These are phyloP conservation scores for Saccharomycopsis schoenii DNA, from an alignment of 805 yeast species.

Conservation along the genomic window DNA sequence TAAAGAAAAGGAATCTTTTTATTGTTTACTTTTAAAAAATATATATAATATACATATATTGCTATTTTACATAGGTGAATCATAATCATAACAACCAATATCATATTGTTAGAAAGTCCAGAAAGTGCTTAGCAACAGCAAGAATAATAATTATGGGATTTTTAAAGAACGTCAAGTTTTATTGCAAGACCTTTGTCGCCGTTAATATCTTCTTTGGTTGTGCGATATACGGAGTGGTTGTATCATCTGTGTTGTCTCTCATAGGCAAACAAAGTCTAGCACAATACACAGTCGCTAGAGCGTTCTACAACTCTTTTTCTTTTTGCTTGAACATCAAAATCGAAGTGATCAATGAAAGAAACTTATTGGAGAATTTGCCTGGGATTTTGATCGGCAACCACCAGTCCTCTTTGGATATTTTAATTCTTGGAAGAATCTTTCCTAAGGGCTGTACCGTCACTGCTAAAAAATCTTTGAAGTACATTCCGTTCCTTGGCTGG, in stretches of 20 bases:
- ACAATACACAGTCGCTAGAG: constrained; percentile 85
- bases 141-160: constrained; percentile 18
- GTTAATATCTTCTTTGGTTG: constrained; percentile 44
- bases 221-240: constrained; percentile 68
- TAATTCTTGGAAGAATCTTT: constrained; percentile 72
- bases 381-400: constrained; percentile 81
- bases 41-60: background rate
- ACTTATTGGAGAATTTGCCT: constrained; percentile 42
- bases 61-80: too few species aligned
- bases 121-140: background rate
- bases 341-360: constrained; percentile 55
- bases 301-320: constrained; percentile 57
- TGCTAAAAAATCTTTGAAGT: constrained; percentile 76
- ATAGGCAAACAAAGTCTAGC: constrained; percentile 70
- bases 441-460: constrained; percentile 88
- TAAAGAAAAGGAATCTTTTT: background rate
- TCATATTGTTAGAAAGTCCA: background rate
- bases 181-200: constrained; percentile 45
- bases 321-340: constrained; percentile 59
- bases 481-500: constrained; percentile 92
- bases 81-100: too few species aligned
- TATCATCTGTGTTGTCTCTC: constrained; percentile 56
- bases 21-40: background rate
- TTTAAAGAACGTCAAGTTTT: constrained; percentile 37
- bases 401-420: constrained; percentile 81